Conservation (phyloP, 768 basidiomycete genomes). For the Hygrocybe punicea region DNA sequence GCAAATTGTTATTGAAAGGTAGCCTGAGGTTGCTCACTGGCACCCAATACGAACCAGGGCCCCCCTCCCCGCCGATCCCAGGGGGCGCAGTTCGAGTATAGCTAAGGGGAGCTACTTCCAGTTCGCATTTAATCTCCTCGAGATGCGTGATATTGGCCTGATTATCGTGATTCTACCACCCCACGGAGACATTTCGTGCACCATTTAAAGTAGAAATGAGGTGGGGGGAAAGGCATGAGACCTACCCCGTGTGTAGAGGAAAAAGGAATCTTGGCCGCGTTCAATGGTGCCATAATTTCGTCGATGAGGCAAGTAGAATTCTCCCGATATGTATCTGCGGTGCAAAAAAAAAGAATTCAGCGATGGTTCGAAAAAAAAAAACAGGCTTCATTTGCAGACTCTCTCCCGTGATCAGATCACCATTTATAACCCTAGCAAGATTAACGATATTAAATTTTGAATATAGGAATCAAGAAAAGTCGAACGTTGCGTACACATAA, state of each 20-base stretch:
- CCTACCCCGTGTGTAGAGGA: slow-evolving; percentile 67
- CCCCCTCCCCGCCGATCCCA: slow-evolving; percentile 60
- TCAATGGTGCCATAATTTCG: slow-evolving; percentile 58
- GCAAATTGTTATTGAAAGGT: background rate
- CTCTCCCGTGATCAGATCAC: slow-evolving; percentile 74
- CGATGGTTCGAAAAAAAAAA: no score
- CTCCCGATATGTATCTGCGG: slow-evolving; percentile 63
- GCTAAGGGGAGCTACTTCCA: slow-evolving; percentile 50
- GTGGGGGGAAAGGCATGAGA: slow-evolving; percentile 38
- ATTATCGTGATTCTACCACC: slow-evolving; percentile 73
- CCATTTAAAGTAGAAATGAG: no score
- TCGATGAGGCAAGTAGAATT: slow-evolving; percentile 68
- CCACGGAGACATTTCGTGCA: no score
- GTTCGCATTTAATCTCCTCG: slow-evolving; percentile 64
- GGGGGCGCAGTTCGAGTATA: slow-evolving; percentile 61
- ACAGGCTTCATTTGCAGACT: no score
- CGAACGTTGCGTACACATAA: slow-evolving; percentile 53
- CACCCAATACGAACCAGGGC: slow-evolving; percentile 75
- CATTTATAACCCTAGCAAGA: slow-evolving; percentile 57
- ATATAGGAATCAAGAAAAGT: background rate
- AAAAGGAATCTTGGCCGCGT: slow-evolving; percentile 56
- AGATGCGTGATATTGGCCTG: slow-evolving; percentile 67
- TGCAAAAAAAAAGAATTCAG: slow-evolving; percentile 30
- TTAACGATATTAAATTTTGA: background rate
- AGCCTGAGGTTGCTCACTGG: slow-evolving; percentile 46